Evolutionary conservation across 306 rosid genomes (phyloP).

Genomic region (Trifolium dubium): DNA sequence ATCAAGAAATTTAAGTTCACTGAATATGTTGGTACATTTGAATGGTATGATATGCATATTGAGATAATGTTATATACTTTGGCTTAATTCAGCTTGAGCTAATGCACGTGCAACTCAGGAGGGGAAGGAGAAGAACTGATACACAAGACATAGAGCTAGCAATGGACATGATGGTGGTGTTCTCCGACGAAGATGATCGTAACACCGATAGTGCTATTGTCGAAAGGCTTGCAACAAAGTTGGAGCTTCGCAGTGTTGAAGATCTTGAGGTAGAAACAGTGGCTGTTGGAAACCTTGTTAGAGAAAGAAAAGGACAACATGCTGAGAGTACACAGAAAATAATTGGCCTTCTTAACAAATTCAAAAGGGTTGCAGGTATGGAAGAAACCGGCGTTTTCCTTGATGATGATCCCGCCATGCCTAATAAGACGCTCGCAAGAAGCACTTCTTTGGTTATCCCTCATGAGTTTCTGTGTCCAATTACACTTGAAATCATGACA

Average conservation of each 20-base stretch:
- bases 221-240: conserved; percentile 73
- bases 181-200: conserved; percentile 64
- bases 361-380: conserved; percentile 65
- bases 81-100: conserved; percentile 71
- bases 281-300: conserved; percentile 61
- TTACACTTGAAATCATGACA: conserved; percentile 84
- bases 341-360: conserved; percentile 63
- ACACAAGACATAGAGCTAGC: conserved; percentile 95
- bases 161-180: conserved; percentile 85
- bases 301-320: conserved; percentile 61
- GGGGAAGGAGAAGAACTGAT: conserved; percentile 71
- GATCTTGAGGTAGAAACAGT: conserved; percentile 68
- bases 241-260: conserved; percentile 68
- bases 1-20: neutral
- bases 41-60: neutral
- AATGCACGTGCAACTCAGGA: conserved; percentile 74
- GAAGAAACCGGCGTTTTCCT: conserved; percentile 47
- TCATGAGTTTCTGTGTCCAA: conserved; percentile 88
- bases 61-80: conserved; percentile 23
- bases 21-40: neutral
- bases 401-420: conserved; percentile 52
- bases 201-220: conserved; percentile 73
- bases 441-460: conserved; percentile 72
- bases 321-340: conserved; percentile 61
- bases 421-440: conserved; percentile 52